Evolutionary conservation across 768 basidiomycete species (phyloP), one percentile per base, ranked within the genome.

Genomic region (Leccinum obscurum): DNA sequence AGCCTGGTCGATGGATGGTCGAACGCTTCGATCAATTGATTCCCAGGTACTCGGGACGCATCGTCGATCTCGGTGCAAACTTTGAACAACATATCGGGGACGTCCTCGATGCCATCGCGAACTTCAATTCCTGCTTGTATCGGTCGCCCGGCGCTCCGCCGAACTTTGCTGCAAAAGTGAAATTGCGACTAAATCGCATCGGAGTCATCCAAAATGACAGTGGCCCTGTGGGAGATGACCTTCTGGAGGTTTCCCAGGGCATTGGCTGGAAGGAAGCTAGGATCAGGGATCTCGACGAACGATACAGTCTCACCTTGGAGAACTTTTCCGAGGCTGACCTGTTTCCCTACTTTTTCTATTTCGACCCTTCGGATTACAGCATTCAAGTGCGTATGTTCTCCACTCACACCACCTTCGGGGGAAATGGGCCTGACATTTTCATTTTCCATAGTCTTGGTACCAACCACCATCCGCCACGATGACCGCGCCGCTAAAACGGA

Each of bases 311-410:
- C 20, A 68, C 65, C 30, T 50, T 64, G 57, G 59, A 64, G 51
- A 68, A 67, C 52, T 32, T 0, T 15, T 69, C 67, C 30, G 52
- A 61, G 0, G 57, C 56, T 54, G 61, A 67, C 37, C 57, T 69
- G 0, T 68, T 66, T 14, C 68, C 68, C 17, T 68, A 69, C 57
- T 26, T 68, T n/a, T 68, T 69, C 60, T 68, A 66, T 35, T 66
- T 68, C 24, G 67, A 68, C 13, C 67, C 67, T 9, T 64, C 58
- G 4, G 68, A 69, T 46, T 69, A 68, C 9, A 49, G 59, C 24
- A 6, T 68, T 9, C 55, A 64, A 9, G 67, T 69, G 5, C 30
- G 59, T 66, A 8, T 8, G 0, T 48, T 20, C 24, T 48, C 9
- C n/a, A 2, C 8, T 20, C 14, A 32, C 5, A 44, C 39, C 39